Conservation (phyloP, 225 moss, liverwort and hornwort species). For the Physcomitrium patens region DNA sequence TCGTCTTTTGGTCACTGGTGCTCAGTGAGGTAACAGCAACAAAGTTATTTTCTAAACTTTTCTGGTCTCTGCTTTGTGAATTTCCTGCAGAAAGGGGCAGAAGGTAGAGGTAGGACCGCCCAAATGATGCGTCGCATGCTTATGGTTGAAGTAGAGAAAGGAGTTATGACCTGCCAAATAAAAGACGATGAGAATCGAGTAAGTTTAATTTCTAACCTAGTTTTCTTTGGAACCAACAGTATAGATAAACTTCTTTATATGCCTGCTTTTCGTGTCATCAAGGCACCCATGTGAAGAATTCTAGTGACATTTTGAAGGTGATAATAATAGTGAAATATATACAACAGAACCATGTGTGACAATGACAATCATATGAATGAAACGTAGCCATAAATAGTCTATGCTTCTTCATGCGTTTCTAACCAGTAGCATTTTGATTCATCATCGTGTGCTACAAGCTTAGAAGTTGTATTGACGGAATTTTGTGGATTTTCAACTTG, state of each 20-base stretch:
- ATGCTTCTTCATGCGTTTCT: too few relatives aligned
- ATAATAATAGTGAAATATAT: constrained; percentile 1
- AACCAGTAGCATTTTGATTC: too few relatives aligned
- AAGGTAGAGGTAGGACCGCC: constrained; percentile 81
- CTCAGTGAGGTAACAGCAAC: not conserved
- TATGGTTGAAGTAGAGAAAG: constrained; percentile 95
- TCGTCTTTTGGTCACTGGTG: constrained; percentile 7
- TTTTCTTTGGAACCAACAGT: constrained; percentile 14
- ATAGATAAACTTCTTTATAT: constrained; percentile 6
- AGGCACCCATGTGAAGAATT: not conserved
- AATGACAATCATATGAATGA: too few relatives aligned
- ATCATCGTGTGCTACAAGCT: constrained; percentile 10
- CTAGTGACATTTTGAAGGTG: not conserved
- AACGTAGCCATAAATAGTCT: too few relatives aligned
- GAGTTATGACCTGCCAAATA: constrained; percentile 83
- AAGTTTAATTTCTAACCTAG: constrained; percentile 33
- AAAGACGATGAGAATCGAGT: constrained; percentile 81
- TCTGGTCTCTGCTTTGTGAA: constrained; percentile 26
- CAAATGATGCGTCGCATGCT: constrained; percentile 91
- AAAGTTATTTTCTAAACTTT: constrained; percentile 4
- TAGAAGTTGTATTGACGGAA: not conserved
- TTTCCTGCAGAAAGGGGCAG: constrained; percentile 55
- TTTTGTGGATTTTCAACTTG: constrained; percentile 29
- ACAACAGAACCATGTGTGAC: too few relatives aligned
- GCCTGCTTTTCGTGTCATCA: not conserved